Base-by-base conservation (phyloP, 2,329 filamentous ascomycete species). In the Cordyceps farinosa region DNA sequence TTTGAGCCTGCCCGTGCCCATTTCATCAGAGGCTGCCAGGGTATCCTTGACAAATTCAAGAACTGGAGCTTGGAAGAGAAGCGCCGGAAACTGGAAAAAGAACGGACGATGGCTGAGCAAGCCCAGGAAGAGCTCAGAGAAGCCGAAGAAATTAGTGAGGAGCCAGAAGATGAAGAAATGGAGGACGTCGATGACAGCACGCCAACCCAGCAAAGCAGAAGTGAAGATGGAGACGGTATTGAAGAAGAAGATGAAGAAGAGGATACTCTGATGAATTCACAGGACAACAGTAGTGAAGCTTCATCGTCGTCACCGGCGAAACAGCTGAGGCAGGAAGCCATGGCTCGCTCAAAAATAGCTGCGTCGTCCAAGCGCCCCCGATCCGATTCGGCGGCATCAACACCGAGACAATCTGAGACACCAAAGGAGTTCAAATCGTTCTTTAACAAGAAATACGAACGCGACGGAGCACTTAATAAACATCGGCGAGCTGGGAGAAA, bases 51-150 rank as follows among this genome's bases (percentile, higher is more conserved):
- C 66, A 98, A 97, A 73, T 98, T 97, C 73, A 85, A 87, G 57
- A 81, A 85, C 61, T 98, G 93, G 93, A 92, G 88, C 66, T 84
- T 93, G 65, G 91, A 96, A 73, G 95, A 99, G 75, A 96, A 93
- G 78, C 86, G 89, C 50, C 82, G 91, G 65, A 92, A 92, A 75
- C 77, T 86, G 3, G 89, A 92, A 70, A 91, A 88, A 70, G 91
- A 94, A 65, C 87, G 87, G 61, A 70, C 66, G 10, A 64, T 75
- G 5, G 75, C 73, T 9, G 72, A 75, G 54, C 70, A 73, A 36
- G 70, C 69, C 13, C 73, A 73, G 9, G 71, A 71, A n/a, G 70
- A 72, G 27, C 67, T 66, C n/a, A 68, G 70, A n/a, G 79, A 79
- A 69, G 69, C 70, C 6, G 70, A 70, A 22, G 71, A 71, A n/a